phyloP scores from a whole-genome alignment of 78 protist genomes.

The Capsaspora owczarzaki region DNA sequence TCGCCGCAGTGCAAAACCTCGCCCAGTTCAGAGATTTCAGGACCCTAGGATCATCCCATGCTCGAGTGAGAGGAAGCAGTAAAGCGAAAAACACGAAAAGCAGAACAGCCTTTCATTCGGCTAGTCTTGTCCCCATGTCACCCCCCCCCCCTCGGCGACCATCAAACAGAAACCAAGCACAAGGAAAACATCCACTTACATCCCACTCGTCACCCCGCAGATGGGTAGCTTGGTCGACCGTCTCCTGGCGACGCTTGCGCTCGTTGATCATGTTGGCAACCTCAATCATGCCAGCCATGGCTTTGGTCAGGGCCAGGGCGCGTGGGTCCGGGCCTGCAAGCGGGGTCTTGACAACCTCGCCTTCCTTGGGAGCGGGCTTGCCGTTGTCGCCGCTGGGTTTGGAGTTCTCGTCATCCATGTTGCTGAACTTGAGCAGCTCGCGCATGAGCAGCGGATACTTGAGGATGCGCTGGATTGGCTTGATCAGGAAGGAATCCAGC shows the following conservation, averaged over 20 bases:
- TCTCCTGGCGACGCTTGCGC: background rate
- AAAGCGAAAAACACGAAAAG: background rate
- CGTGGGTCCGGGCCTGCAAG: no score
- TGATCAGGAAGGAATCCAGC: slow-evolving; percentile 29
- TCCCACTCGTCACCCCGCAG: background rate
- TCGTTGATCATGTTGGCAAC: background rate
- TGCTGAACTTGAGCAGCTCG: background rate
- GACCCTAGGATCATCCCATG: background rate
- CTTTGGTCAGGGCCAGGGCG: background rate
- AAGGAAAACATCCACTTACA: background rate
- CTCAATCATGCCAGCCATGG: background rate
- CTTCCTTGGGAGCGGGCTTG: no score
- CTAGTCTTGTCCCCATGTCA: background rate
- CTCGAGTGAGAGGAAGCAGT: background rate
- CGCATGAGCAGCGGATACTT: slow-evolving; percentile 45
- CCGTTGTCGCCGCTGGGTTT: no score
- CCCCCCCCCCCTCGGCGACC: no score
- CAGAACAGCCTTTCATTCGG: background rate
- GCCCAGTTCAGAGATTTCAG: background rate
- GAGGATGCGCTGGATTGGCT: slow-evolving; percentile 46
- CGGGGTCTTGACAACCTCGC: no score
- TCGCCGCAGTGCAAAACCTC: background rate
- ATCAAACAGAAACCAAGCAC: no score
- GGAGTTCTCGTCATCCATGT: background rate
- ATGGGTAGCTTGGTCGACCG: background rate